Conservation (phyloP, 2,329 filamentous ascomycete species). For the Colletotrichum sidae region DNA sequence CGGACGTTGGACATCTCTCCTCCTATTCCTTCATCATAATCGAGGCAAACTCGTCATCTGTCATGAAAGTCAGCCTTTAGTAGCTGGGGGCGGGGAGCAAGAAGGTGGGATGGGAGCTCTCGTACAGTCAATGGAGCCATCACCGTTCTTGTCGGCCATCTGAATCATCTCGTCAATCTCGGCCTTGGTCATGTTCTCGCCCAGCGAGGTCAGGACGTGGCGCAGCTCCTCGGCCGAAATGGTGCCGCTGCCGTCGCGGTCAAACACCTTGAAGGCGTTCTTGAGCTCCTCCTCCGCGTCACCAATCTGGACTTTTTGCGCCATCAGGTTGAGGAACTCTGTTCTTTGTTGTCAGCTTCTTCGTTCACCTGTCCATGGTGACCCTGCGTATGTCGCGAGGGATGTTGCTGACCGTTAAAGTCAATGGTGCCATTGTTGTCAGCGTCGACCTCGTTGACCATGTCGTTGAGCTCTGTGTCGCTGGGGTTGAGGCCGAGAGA, state of each 20-base stretch:
- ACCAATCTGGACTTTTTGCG: conserved; percentile 93
- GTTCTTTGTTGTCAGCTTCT: neutral
- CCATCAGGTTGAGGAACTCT: conserved; percentile 96
- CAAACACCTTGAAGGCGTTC: conserved; percentile 90
- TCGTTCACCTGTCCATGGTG: conserved; percentile 13
- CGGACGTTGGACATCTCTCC: neutral
- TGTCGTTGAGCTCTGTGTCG: conserved; percentile 89
- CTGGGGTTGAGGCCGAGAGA: conserved; percentile 90
- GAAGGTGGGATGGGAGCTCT: conserved; percentile 28
- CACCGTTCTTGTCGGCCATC: conserved; percentile 89
- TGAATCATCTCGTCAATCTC: conserved; percentile 95
- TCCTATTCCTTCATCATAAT: conserved; percentile 94
- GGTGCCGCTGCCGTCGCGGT: conserved; percentile 92
- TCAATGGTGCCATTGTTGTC: conserved; percentile 95
- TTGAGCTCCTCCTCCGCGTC: conserved; percentile 92
- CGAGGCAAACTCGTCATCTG: conserved; percentile 93
- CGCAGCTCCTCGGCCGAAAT: conserved; percentile 90
- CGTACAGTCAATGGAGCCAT: conserved; percentile 89
- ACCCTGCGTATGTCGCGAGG: no score
- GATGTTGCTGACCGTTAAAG: conserved; percentile 77
- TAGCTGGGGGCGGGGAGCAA: neutral
- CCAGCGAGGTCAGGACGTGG: conserved; percentile 92
- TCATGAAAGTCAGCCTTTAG: neutral
- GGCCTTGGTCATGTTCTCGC: conserved; percentile 90
- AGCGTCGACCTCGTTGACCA: conserved; percentile 94